Conservation (phyloP, 129 eudicot species). For the Deinandra increscens region DNA sequence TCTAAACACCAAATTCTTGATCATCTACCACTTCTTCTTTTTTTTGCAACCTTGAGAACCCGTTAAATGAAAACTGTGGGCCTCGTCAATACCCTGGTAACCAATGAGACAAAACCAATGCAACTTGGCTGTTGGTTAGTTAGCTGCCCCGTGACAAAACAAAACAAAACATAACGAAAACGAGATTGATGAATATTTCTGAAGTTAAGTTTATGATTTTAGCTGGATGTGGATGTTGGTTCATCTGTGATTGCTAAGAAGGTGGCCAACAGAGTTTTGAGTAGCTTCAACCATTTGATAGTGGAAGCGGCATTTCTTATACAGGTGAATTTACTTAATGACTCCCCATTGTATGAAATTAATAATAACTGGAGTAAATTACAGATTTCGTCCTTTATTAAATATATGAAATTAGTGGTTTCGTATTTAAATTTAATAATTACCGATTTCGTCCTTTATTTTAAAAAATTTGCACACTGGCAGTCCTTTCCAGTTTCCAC, state of each 20-base stretch:
- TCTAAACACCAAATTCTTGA: not conserved
- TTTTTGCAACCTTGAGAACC: not conserved
- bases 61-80: too few relatives aligned
- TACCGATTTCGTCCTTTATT: too few relatives aligned
- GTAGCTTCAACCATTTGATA: conserved; percentile 32
- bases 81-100: not conserved
- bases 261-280: conserved; percentile 38
- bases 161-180: too few relatives aligned
- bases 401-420: too few relatives aligned
- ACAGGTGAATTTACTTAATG: conserved; percentile 20
- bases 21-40: not conserved
- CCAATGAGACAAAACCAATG: not conserved
- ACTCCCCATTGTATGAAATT: too few relatives aligned
- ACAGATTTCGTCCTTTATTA: too few relatives aligned
- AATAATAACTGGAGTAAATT: too few relatives aligned
- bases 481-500: too few relatives aligned
- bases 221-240: conserved; percentile 42
- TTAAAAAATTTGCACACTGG: too few relatives aligned
- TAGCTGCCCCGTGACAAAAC: too few relatives aligned
- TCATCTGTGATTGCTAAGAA: conserved; percentile 37
- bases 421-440: too few relatives aligned
- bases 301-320: conserved; percentile 40
- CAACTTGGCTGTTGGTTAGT: not conserved
- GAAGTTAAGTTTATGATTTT: conserved; percentile 11
- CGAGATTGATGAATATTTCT: not conserved